phyloP scores from a whole-genome alignment of 2,329 filamentous ascomycete species.

The Phoma sp. region DNA sequence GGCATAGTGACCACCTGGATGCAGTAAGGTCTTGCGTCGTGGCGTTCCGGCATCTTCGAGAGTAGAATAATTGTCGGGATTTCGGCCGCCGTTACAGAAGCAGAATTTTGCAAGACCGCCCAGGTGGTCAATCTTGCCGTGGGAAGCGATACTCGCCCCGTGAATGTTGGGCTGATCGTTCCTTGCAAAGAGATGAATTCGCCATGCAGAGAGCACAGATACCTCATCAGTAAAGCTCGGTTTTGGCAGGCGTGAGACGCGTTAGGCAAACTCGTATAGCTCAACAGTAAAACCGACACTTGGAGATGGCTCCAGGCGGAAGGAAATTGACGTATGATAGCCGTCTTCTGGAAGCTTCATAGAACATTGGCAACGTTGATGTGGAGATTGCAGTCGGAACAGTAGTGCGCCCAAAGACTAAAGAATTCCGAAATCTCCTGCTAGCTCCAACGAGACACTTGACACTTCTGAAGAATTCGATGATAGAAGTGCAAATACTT shows the following conservation, averaged over 20 bases:
- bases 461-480: no score
- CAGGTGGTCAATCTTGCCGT: no score
- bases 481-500: no score
- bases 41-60: neutral
- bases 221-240: no score
- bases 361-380: constrained; percentile 8
- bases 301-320: constrained; percentile 2
- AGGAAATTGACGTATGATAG: constrained; percentile 1
- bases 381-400: constrained; percentile 4
- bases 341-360: constrained; percentile 5
- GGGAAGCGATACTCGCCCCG: no score
- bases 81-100: neutral
- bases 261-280: neutral
- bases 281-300: neutral
- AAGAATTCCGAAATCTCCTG: neutral
- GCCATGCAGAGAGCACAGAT: no score
- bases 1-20: constrained; percentile 9
- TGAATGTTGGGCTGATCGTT: no score
- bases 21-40: constrained; percentile 8
- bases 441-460: neutral
- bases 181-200: no score
- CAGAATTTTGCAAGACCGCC: no score
- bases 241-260: neutral
- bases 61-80: neutral
- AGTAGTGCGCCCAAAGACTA: neutral